These are phyloP conservation scores for Stenogyne calaminthoides DNA, from an alignment of 305 asterid genomes.

Conservation along the genomic window DNA sequence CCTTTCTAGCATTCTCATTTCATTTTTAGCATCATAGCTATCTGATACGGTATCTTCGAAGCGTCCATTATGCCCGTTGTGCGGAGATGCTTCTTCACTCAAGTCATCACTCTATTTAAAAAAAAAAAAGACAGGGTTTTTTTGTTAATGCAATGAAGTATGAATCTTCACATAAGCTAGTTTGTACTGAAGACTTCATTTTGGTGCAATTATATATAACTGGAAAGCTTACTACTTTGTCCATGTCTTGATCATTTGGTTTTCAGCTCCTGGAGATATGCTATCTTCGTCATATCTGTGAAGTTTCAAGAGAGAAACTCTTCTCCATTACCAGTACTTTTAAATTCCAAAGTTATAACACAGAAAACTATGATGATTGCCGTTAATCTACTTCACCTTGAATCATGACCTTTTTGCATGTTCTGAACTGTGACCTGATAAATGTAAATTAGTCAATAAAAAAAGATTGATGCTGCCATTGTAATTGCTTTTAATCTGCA, in stretches of 20 bases:
- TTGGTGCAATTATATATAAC: conserved; percentile 21
- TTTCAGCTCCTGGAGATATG: conserved; percentile 45
- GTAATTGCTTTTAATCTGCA: conserved; percentile 17
- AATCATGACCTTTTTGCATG: conserved; percentile 54
- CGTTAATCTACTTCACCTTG: conserved; percentile 54
- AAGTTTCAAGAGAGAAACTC: conserved; percentile 19
- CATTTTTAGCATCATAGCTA: conserved; percentile 35
- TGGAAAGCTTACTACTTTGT: conserved; percentile 53
- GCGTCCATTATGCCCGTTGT: conserved; percentile 47
- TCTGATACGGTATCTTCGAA: conserved; percentile 44
- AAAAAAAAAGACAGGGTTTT: neutral
- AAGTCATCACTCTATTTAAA: conserved; percentile 60
- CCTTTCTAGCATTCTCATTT: conserved; percentile 57
- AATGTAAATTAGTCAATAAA: conserved; percentile 17
- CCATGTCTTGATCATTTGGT: conserved; percentile 43
- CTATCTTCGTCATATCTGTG: conserved; percentile 60
- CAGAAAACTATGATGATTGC: conserved; percentile 12
- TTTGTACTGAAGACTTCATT: neutral
- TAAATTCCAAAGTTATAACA: neutral
- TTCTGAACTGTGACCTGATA: conserved; percentile 82
- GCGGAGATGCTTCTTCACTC: conserved; percentile 45
- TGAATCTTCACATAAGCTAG: neutral
- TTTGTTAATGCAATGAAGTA: conserved; percentile 24
- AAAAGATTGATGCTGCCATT: neutral
- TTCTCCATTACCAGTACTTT: conserved; percentile 4